phyloP scores from a whole-genome alignment of 495 filamentous ascomycete genomes.

The Lophiostoma macrostomum region DNA sequence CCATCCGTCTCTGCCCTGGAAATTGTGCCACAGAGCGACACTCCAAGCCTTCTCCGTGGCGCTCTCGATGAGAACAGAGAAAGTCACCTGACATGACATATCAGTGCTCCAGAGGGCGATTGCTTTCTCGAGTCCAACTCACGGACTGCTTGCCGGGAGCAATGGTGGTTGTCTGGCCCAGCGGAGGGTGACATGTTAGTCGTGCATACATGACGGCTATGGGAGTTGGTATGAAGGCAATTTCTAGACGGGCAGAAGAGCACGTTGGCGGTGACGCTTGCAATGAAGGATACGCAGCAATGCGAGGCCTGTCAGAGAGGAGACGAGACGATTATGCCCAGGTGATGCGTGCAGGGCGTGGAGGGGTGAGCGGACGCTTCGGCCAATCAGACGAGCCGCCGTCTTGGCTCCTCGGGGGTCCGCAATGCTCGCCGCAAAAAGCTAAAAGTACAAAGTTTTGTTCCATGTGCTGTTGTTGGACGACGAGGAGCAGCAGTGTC shows the following conservation, averaged over 20 bases:
- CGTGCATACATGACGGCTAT: conserved; percentile 56
- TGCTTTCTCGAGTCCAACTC: neutral
- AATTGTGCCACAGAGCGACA: conserved; percentile 73
- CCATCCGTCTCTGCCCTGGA: conserved; percentile 48
- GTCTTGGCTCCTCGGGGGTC: conserved; percentile 4
- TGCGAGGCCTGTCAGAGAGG: too few relatives aligned
- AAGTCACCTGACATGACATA: conserved; percentile 45
- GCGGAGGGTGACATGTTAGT: conserved; percentile 59
- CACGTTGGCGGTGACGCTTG: too few relatives aligned
- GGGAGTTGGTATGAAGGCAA: too few relatives aligned
- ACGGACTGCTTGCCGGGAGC: conserved; percentile 15
- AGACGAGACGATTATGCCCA: too few relatives aligned
- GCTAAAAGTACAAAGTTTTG: too few relatives aligned
- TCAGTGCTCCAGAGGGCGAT: neutral
- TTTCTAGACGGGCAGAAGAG: too few relatives aligned
- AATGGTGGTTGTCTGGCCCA: conserved; percentile 66
- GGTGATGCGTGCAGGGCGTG: too few relatives aligned
- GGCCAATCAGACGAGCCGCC: conserved; percentile 1
- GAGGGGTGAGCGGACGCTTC: neutral
- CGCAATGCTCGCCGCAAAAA: too few relatives aligned
- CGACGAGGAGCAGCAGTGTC: too few relatives aligned
- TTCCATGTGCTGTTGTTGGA: neutral
- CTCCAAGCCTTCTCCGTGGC: conserved; percentile 63
- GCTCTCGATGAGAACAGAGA: conserved; percentile 71
- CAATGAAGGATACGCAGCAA: too few relatives aligned